Evolutionary conservation across 805 yeast genomes (phyloP).

Genomic region (Komagataella pseudopastoris): DNA sequence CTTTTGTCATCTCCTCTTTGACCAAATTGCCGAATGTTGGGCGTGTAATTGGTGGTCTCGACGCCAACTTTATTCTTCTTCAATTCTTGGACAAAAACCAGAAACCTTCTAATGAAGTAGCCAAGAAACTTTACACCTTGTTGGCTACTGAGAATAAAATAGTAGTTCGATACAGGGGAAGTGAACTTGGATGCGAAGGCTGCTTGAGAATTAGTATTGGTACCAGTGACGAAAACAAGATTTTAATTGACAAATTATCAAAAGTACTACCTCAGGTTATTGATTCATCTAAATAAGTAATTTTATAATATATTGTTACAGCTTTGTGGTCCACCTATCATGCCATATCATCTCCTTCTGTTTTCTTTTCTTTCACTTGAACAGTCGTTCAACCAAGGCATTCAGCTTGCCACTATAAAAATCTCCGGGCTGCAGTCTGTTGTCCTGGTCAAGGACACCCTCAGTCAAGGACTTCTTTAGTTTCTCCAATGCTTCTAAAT

Average conservation of each 20-base stretch:
- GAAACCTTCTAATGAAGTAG: slow-evolving; percentile 52
- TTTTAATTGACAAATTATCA: slow-evolving; percentile 24
- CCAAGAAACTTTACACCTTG: slow-evolving; percentile 48
- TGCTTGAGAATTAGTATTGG: slow-evolving; percentile 83
- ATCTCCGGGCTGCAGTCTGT: not conserved
- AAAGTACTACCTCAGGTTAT: slow-evolving; percentile 20
- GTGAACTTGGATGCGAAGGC: slow-evolving; percentile 80
- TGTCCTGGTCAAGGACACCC: not conserved
- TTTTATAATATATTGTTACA: not conserved
- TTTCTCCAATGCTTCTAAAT: not conserved
- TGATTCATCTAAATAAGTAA: not conserved
- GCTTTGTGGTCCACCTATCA: not conserved
- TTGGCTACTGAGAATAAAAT: slow-evolving; percentile 65
- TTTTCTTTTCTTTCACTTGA: too few species aligned
- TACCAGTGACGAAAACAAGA: slow-evolving; percentile 58
- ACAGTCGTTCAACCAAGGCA: not conserved
- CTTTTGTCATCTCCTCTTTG: slow-evolving; percentile 35
- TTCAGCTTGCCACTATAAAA: not conserved
- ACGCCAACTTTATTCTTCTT: slow-evolving; percentile 74
- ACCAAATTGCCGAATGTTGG: slow-evolving; percentile 53
- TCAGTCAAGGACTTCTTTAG: not conserved
- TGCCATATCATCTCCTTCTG: not conserved
- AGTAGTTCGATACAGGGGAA: slow-evolving; percentile 86
- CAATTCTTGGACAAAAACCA: slow-evolving; percentile 54
- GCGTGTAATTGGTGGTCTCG: slow-evolving; percentile 66